A percentile compares a stretch with the other conserved stretches of the same genome.
These are phyloP conservation scores for Phellinidium pouzarii DNA, from an alignment of 1,284 basidiomycete genomes.

Conservation along the genomic window DNA sequence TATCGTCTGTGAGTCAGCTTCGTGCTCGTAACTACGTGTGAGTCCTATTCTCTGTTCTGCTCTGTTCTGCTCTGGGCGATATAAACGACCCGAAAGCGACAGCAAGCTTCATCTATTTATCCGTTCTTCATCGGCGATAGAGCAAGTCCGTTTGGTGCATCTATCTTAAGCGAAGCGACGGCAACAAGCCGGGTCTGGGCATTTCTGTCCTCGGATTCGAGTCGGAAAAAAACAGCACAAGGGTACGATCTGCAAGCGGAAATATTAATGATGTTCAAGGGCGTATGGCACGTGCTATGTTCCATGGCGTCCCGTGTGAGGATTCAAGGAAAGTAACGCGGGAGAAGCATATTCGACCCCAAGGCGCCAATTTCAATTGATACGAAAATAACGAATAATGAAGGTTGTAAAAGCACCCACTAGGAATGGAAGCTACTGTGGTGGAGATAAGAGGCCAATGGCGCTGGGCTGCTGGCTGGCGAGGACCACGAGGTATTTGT, in stretches of 20 bases:
- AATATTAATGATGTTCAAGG: background rate
- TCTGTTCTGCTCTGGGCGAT: background rate
- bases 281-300: background rate
- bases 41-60: background rate
- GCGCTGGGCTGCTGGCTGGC: background rate
- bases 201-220: background rate
- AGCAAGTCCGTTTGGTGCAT: background rate
- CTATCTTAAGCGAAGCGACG: background rate
- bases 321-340: slow-evolving; percentile 5
- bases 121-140: background rate
- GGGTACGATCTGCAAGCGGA: background rate
- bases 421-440: slow-evolving; percentile 2
- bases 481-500: slow-evolving; percentile 4
- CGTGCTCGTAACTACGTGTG: background rate
- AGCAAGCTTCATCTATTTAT: background rate
- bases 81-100: background rate
- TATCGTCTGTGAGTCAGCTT: background rate
- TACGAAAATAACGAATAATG: background rate
- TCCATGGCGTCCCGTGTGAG: background rate
- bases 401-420: background rate
- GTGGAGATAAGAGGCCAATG: slow-evolving; percentile 3
- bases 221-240: background rate
- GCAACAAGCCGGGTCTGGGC: background rate
- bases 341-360: background rate
- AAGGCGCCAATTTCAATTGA: slow-evolving; percentile 1